phyloP scores from a whole-genome alignment of 2,329 filamentous ascomycete species.

The Colletotrichum horii region DNA sequence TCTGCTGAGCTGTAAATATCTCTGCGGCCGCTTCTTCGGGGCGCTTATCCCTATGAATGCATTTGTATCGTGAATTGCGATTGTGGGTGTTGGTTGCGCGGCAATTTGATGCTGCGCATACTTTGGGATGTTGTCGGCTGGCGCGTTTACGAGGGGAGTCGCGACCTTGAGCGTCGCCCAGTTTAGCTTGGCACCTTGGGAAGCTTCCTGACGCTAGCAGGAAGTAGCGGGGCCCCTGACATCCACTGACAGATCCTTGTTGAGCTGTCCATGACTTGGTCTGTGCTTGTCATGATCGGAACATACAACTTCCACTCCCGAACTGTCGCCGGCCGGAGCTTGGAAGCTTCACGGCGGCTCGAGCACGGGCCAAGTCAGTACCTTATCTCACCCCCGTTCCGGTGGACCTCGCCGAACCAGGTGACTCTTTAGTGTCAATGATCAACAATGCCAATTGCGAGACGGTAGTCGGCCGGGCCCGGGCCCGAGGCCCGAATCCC shows the following conservation, averaged over 20 bases:
- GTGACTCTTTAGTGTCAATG: not conserved
- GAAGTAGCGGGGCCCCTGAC: not conserved
- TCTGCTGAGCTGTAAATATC: not conserved
- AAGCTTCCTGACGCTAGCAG: slow-evolving; percentile 14
- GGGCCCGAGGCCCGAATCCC: no score
- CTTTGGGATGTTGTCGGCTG: slow-evolving; percentile 6
- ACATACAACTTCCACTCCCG: not conserved
- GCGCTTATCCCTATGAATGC: not conserved
- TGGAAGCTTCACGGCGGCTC: not conserved
- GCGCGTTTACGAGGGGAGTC: slow-evolving; percentile 14
- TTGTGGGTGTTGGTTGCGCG: not conserved
- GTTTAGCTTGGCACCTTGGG: slow-evolving; percentile 16
- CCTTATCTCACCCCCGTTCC: not conserved
- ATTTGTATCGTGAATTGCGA: not conserved
- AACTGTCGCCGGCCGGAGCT: no score
- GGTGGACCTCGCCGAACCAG: not conserved
- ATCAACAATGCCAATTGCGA: no score
- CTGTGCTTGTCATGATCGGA: not conserved
- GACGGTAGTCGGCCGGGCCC: no score
- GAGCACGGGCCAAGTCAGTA: not conserved
- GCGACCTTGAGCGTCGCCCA: slow-evolving; percentile 1
- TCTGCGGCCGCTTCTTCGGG: not conserved
- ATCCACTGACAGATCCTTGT: slow-evolving; percentile 12
- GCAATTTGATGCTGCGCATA: slow-evolving; percentile 1
- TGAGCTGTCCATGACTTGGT: not conserved